These are phyloP conservation scores for Fusarium illudens DNA, from an alignment of 2,329 filamentous ascomycete genomes.

Conservation along the genomic window DNA sequence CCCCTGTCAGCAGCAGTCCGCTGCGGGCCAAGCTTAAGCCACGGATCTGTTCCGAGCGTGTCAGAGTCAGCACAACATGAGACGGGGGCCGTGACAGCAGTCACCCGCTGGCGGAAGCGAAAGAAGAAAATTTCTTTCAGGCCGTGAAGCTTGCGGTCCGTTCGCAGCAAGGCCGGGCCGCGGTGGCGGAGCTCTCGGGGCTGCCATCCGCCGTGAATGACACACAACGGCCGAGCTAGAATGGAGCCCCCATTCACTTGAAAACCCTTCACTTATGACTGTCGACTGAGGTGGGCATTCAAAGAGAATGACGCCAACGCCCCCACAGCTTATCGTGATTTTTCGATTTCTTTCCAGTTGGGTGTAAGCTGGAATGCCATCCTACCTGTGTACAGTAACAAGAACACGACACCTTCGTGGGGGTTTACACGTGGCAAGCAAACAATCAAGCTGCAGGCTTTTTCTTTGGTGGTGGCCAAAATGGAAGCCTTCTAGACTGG, in stretches of 20 bases:
- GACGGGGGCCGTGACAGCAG: constrained; percentile 3
- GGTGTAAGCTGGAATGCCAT: not conserved
- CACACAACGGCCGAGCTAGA: not conserved
- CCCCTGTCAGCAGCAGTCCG: not conserved
- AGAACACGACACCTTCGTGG: not conserved
- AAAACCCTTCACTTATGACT: not conserved
- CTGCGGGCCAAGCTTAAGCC: constrained; percentile 10
- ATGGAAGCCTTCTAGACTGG: constrained; percentile 29
- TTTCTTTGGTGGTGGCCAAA: constrained; percentile 25
- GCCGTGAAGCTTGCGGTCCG: not conserved
- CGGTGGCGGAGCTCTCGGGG: constrained; percentile 23
- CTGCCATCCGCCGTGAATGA: not conserved
- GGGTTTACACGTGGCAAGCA: constrained; percentile 7
- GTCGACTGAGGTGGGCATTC: not conserved
- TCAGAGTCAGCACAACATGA: constrained; percentile 11
- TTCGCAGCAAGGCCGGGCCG: constrained; percentile 5
- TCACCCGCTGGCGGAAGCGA: constrained; percentile 12
- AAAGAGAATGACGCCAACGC: not conserved
- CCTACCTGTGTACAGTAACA: not conserved
- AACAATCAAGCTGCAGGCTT: not conserved
- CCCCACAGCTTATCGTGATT: not conserved
- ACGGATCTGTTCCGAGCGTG: constrained; percentile 1
- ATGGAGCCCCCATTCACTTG: not conserved
- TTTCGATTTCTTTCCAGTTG: not conserved
- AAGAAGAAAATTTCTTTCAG: constrained; percentile 17